Conservation (phyloP, 176 grass and related monocot genomes). For the Panicum miliaceum region DNA sequence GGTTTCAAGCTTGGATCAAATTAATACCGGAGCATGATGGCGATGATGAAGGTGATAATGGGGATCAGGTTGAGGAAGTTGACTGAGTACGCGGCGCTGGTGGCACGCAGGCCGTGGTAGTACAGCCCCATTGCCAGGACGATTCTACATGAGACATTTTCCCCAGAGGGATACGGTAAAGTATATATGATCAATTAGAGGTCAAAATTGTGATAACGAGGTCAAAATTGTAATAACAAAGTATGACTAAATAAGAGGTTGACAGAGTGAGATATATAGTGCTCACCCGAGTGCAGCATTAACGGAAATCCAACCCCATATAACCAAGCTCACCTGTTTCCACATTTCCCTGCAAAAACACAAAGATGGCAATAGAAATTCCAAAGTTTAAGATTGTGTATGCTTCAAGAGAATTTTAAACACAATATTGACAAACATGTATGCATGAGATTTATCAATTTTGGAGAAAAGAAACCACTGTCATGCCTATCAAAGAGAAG, state of each 20-base stretch:
- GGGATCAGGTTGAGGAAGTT: conserved; percentile 48
- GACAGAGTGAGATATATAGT: neutral
- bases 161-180: too few species aligned
- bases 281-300: conserved; percentile 19
- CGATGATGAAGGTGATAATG: conserved; percentile 35
- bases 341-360: neutral
- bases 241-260: neutral
- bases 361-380: neutral
- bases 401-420: neutral
- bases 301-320: conserved; percentile 19
- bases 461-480: neutral
- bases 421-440: neutral
- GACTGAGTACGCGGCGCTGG: conserved; percentile 5
- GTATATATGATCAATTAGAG: too few species aligned
- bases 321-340: neutral
- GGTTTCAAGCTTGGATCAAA: neutral
- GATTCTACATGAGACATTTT: neutral
- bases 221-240: neutral
- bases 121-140: conserved; percentile 22
- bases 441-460: neutral
- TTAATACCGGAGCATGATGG: conserved; percentile 36
- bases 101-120: conserved; percentile 30
- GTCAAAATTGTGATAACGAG: too few species aligned
- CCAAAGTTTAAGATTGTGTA: neutral
- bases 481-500: neutral